phyloP scores from a whole-genome alignment of 768 basidiomycete genomes.

The Lentinula guzmanii region DNA sequence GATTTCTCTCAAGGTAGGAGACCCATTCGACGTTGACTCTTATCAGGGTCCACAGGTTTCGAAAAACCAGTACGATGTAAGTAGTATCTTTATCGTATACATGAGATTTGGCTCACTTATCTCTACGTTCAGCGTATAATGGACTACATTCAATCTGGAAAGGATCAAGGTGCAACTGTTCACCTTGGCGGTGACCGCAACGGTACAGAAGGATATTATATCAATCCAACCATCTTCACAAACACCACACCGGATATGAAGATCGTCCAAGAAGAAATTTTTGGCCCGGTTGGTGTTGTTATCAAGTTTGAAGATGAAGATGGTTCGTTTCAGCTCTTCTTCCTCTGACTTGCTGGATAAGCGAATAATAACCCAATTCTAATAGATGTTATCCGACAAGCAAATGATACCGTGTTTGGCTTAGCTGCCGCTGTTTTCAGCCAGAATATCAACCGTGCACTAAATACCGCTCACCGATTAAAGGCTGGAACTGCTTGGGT shows the following conservation, averaged over 20 bases:
- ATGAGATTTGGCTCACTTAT: background rate
- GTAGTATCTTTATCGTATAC: slow-evolving; percentile 6
- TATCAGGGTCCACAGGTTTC: slow-evolving; percentile 66
- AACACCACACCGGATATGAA: slow-evolving; percentile 63
- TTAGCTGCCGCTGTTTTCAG: slow-evolving; percentile 77
- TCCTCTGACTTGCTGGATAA: background rate
- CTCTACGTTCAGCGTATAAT: slow-evolving; percentile 52
- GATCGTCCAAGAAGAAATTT: slow-evolving; percentile 73
- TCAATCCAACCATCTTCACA: slow-evolving; percentile 72
- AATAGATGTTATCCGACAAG: slow-evolving; percentile 4
- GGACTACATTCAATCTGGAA: slow-evolving; percentile 73
- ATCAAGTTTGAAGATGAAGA: slow-evolving; percentile 69
- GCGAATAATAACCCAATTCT: background rate
- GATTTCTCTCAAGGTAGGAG: slow-evolving; percentile 34
- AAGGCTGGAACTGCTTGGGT: slow-evolving; percentile 65
- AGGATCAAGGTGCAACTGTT: slow-evolving; percentile 62
- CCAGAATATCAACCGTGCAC: slow-evolving; percentile 57
- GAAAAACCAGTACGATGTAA: slow-evolving; percentile 35
- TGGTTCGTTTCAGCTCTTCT: slow-evolving; percentile 8
- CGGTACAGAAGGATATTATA: slow-evolving; percentile 58
- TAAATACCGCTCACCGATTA: slow-evolving; percentile 57
- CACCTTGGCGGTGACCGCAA: slow-evolving; percentile 52
- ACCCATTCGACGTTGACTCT: slow-evolving; percentile 47
- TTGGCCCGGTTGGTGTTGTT: slow-evolving; percentile 74
- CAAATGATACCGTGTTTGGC: slow-evolving; percentile 60